Evolutionary conservation across 805 yeast species (phyloP), one percentile per base, ranked within the genome.

Genomic region (Myxozyma melibiosi): DNA sequence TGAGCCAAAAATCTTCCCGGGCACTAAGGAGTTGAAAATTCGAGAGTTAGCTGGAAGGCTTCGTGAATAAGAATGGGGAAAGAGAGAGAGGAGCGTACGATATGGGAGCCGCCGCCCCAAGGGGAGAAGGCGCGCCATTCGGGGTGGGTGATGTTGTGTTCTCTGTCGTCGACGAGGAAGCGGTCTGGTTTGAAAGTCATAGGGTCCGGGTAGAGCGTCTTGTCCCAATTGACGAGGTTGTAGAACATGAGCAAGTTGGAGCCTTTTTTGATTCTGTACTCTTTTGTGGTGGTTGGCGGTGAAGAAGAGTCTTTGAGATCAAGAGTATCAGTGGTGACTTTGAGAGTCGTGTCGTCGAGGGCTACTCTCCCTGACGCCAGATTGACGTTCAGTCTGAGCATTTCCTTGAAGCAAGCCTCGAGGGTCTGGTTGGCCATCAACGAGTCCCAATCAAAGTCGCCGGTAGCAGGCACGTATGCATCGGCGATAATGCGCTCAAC

Each of bases 41-140:
- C n/a, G 8, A 18, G 22, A 50, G 31, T 41, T 20, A 28, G 1
- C 25, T 7, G 5, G 33, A 13, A 6, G n/a, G n/a, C n/a, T n/a
- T n/a, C n/a, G n/a, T n/a, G n/a, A n/a, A n/a, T n/a, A n/a, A n/a
- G n/a, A n/a, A n/a, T n/a, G n/a, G n/a, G n/a, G n/a, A n/a, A n/a
- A n/a, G n/a, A n/a, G n/a, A n/a, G n/a, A n/a, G 14, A 6, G 24
- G 22, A n/a, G 24, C 57, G 4, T 46, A 53, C 55, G n/a, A 53
- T 48, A 24, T 52, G 53, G 9, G 37, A 18, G 4, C 63, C 63
- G 28, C 61, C 61, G 13, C 63, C 63, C 55, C 54, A 59, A 1
- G 61, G 57, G 14, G 30, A 24, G 40, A 35, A 57, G 4, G 60
- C 28, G 18, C 47, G 44, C 61, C 54, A 37, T 24, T 43, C 59